Base-by-base conservation (phyloP, 148 eudicot species). In the Silene latifolia region DNA sequence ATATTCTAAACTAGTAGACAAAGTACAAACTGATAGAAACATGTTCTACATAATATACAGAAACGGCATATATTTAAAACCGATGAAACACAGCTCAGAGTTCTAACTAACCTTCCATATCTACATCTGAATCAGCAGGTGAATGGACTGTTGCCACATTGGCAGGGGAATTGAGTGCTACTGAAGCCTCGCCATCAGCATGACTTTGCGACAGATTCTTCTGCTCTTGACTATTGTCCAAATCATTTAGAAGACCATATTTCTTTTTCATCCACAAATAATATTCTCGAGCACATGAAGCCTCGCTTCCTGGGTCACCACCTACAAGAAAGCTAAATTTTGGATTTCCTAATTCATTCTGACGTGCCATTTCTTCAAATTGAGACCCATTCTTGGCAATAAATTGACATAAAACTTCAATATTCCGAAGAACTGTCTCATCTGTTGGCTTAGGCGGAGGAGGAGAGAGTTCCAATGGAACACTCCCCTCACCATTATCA, bases 111-210 rank as follows among this genome's bases (percentile, higher is more conserved):
- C 98, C 98, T 88, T 94, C 98, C 90, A 94, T 90, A 72, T 94
- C 98, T 80, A 94, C 93, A 82, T 94, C 97, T 57, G 98, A 94
- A 84, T 87, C 90, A 76, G 86, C 77, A 69, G 86, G 87, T 62
- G 96, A 90, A 83, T 80, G 74, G 59, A 84, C 48, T 44, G 61
- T 72, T 69, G 61, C 77, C 71, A 67, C 81, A 69, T 76, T 84
- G 71, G 59, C 46, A 42, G 73, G 35, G 51, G 71, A 65, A 65
- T 72, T 72, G 24, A 63, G 82, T 63, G 71, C 79, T 18, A 27
- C 54, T 53, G 77, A 72, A 72, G 69, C 51, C 69, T 66, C 74
- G 46, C 10, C 75, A 73, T 74, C 86, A 72, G 61, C 73, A n/a
- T 66, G 78, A 54, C 71, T 75, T 35, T 67, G 63, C 47, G 69